phyloP scores from a whole-genome alignment of 139 green algal genomes.

The Auxenochlorella protothecoides region DNA sequence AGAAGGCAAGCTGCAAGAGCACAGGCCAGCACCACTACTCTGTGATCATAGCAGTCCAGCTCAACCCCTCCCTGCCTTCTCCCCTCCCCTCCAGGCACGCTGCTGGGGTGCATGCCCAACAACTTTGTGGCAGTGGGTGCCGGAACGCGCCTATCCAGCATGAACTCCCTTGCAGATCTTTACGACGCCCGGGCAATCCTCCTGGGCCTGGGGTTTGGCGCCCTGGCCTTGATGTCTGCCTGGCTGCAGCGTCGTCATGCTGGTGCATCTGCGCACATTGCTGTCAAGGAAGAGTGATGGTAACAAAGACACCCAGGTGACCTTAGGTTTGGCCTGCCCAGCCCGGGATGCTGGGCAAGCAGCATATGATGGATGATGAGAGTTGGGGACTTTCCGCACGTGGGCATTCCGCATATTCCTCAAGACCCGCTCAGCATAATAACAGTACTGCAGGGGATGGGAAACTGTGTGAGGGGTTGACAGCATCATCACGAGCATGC shows the following conservation, averaged over 20 bases:
- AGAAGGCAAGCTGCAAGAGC: too few relatives aligned
- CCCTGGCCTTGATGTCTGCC: conserved; percentile 10
- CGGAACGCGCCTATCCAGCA: conserved; percentile 32
- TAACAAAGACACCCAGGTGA: background rate
- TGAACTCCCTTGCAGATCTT: conserved; percentile 39
- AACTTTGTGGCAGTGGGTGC: conserved; percentile 51
- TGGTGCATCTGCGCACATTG: background rate
- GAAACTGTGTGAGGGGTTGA: too few relatives aligned
- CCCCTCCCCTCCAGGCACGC: conserved; percentile 30
- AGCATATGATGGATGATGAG: background rate
- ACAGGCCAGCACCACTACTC: background rate
- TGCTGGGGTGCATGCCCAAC: conserved; percentile 57
- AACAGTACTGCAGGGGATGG: too few relatives aligned
- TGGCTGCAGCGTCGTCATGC: conserved; percentile 1
- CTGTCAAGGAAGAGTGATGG: background rate
- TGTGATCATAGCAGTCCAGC: background rate
- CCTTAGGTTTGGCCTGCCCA: background rate
- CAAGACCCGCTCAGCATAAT: too few relatives aligned
- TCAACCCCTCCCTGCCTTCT: too few relatives aligned
- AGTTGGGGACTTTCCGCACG: too few relatives aligned
- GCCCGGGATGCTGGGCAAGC: background rate
- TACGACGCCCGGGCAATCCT: conserved; percentile 23
- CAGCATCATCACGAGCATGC: too few relatives aligned
- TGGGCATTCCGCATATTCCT: too few relatives aligned
- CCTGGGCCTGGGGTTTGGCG: conserved; percentile 10